Base-by-base conservation (phyloP, 1,139 yeast genomes). In the Yamadazyma sp. region DNA sequence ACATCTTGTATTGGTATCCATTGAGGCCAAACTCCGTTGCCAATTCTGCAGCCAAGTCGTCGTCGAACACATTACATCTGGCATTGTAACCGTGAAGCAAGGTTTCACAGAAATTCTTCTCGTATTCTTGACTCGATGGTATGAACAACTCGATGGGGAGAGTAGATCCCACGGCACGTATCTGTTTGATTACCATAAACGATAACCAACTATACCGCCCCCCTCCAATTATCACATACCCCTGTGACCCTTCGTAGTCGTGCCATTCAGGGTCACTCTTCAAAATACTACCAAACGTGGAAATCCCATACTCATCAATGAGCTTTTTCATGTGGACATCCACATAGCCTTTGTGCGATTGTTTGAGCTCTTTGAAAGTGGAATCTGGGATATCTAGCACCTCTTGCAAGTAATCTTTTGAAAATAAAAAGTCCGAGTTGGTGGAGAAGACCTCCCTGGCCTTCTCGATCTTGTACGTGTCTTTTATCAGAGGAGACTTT, bases 1-100 rank as follows among this genome's bases (percentile, higher is more conserved):
- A 64, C 61, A 76, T 69, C 53, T 83, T 83, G 55, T 71, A 76
- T 60, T 83, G 88, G 54, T 68, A 83, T 1, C 86, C 84, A 11
- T 73, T 69, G 39, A 80, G 56, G 24, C 65, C 58, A 44, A 73
- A 68, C 37, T 58, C 52, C 10, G 44, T 31, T 4, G 49, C 45
- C 39, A 69, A 58, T 25, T 53, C 47, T 3, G 40, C 40, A 3
- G 62, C 52, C 30, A 70, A 53, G 0, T 42, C 37, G n/a, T 55
- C 61, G 40, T 69, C 70, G 50, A 76, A 64, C 20, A 73, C 63
- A 47, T 76, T 69, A 66, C 87, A 81, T 43, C 73, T 66, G 10
- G 82, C 83, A 47, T 79, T 75, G 46, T 69, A 64, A 34, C 58
- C 54, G 1, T 83, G 82, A 39, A 78, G 54, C 26, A 79, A 54